These are phyloP conservation scores for Aegle marmelos DNA, from an alignment of 345 rosid genomes.

Conservation along the genomic window DNA sequence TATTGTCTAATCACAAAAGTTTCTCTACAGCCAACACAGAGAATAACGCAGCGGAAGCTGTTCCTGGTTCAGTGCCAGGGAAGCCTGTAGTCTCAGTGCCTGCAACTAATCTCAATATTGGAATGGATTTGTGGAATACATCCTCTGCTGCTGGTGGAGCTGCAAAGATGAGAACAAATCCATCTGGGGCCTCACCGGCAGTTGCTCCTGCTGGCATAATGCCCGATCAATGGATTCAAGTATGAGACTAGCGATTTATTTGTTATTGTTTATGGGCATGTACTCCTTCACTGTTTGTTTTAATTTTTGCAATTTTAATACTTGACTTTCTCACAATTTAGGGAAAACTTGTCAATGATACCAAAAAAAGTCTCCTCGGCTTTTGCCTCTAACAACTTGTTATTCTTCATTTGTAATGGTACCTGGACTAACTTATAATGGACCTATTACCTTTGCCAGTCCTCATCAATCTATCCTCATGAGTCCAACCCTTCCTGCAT, in stretches of 20 bases:
- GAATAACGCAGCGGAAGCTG: conserved; percentile 43
- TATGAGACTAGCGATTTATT: conserved; percentile 25
- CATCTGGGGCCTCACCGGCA: conserved; percentile 38
- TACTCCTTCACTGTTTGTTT: background rate
- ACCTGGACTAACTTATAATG: background rate
- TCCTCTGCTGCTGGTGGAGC: conserved; percentile 59
- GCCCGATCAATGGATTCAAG: conserved; percentile 69
- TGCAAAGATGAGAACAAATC: conserved; percentile 50
- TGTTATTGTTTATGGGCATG: background rate
- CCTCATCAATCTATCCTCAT: background rate
- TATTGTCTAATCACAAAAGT: conserved; percentile 18
- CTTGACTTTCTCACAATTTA: background rate
- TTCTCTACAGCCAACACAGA: conserved; percentile 60
- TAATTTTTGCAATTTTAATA: background rate
- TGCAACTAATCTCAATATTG: conserved; percentile 78
- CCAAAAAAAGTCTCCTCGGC: background rate
- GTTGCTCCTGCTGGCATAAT: conserved; percentile 38
- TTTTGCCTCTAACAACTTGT: background rate
- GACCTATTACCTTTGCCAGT: background rate
- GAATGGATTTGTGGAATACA: conserved; percentile 86
- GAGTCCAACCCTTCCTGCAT: background rate
- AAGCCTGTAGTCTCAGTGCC: conserved; percentile 60
- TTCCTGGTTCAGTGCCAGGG: conserved; percentile 52
- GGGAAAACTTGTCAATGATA: background rate
- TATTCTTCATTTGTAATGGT: background rate